A percentile compares a stretch with the other conserved stretches of the same genome.
Conservation (phyloP, 179 eudicot species). For the Silene noctiflora region DNA sequence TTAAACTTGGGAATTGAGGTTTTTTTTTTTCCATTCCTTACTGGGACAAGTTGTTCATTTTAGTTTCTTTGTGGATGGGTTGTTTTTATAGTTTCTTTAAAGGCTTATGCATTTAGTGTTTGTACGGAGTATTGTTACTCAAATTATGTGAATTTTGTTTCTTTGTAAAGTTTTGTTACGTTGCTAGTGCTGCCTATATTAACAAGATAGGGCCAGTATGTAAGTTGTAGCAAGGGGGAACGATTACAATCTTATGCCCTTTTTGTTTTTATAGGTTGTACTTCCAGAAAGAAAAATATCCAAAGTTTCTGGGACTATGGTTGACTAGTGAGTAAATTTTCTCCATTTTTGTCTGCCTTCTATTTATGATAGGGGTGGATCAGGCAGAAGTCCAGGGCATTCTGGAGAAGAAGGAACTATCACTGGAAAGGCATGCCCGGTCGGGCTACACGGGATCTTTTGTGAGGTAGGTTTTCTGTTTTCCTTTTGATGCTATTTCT, state of each 20-base stretch:
- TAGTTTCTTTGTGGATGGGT: neutral
- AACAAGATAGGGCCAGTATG: neutral
- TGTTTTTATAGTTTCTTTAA: neutral
- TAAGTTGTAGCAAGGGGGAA: neutral
- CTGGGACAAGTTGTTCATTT: neutral
- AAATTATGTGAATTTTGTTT: neutral
- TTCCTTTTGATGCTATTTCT: constrained; percentile 2
- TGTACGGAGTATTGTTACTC: too few species aligned
- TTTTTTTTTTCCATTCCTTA: neutral
- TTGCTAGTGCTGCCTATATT: neutral
- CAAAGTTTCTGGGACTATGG: neutral
- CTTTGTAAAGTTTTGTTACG: neutral
- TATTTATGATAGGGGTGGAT: constrained; percentile 65
- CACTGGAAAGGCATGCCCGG: constrained; percentile 85
- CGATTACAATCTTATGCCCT: neutral
- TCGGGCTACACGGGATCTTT: constrained; percentile 87
- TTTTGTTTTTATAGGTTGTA: neutral
- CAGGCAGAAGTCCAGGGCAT: constrained; percentile 59
- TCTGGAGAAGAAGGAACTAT: constrained; percentile 84
- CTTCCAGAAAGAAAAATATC: neutral
- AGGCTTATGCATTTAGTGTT: neutral
- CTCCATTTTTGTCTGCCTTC: neutral
- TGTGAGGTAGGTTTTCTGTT: constrained; percentile 53
- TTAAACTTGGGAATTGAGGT: neutral
- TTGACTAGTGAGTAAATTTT: neutral